Evolutionary conservation across 345 rosid genomes (phyloP).

Genomic region (Luvunga scandens): DNA sequence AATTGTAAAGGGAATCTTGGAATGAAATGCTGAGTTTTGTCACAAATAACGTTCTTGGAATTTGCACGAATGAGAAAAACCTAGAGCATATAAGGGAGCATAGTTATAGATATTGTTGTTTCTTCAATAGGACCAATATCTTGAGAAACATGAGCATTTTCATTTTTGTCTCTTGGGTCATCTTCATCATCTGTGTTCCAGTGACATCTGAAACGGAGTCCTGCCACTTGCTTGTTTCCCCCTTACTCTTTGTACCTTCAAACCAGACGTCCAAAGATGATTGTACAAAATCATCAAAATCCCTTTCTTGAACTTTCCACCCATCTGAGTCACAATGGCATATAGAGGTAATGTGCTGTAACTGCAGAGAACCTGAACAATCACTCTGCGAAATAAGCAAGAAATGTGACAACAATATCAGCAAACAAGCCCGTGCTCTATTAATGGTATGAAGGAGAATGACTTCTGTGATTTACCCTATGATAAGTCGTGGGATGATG

Average conservation of each 20-base stretch:
- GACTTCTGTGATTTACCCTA: conserved; percentile 49
- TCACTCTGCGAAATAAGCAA: conserved; percentile 41
- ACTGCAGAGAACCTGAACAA: conserved; percentile 88
- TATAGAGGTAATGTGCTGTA: conserved; percentile 82
- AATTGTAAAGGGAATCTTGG: not conserved
- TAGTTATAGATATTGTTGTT: not conserved
- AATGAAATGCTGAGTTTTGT: not conserved
- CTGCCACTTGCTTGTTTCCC: conserved; percentile 15
- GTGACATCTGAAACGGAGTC: not conserved
- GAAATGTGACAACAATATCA: not conserved
- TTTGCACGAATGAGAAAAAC: not conserved
- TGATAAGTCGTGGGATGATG: conserved; percentile 67
- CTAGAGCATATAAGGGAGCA: not conserved
- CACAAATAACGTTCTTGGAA: not conserved
- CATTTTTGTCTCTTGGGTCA: conserved; percentile 11
- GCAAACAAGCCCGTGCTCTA: not conserved
- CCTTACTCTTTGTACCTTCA: not conserved
- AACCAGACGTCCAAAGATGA: conserved; percentile 29
- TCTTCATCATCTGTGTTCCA: not conserved
- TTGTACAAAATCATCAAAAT: conserved; percentile 34
- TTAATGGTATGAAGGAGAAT: not conserved
- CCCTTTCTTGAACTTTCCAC: conserved; percentile 54
- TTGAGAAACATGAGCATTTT: conserved; percentile 1
- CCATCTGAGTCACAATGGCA: conserved; percentile 86
- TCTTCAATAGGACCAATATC: conserved; percentile 14